Conservation (phyloP, 129 eudicot genomes). For the Gnaphalium uliginosum region DNA sequence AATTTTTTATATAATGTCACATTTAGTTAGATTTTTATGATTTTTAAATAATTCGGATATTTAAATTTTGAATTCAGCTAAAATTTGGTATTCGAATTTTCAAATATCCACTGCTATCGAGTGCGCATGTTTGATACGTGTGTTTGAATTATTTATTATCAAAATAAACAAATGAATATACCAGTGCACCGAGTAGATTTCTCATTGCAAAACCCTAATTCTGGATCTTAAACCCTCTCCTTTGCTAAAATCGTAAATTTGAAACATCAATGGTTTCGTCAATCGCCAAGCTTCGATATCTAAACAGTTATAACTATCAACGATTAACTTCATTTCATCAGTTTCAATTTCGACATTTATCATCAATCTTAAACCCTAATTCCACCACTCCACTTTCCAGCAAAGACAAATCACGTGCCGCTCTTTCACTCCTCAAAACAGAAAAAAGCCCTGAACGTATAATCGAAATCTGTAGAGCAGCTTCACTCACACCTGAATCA, state of each 20-base stretch:
- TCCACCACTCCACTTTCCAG: slow-evolving; percentile 48
- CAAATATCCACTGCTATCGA: too few species aligned
- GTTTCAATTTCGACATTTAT: slow-evolving; percentile 38
- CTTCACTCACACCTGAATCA: slow-evolving; percentile 61
- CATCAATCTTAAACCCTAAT: slow-evolving; percentile 53
- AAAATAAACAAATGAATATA: too few species aligned
- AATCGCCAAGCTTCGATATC: not conserved
- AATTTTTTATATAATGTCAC: too few species aligned
- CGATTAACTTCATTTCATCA: not conserved
- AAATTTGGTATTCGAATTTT: too few species aligned
- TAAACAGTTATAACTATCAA: not conserved
- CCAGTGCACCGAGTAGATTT: too few species aligned
- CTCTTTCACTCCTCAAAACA: slow-evolving; percentile 53
- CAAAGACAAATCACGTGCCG: slow-evolving; percentile 58
- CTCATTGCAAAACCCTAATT: slow-evolving; percentile 23
- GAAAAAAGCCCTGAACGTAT: slow-evolving; percentile 64
- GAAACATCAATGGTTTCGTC: slow-evolving; percentile 22
- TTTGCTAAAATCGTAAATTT: not conserved
- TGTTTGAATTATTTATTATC: too few species aligned
- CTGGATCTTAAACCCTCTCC: slow-evolving; percentile 1
- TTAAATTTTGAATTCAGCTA: too few species aligned
- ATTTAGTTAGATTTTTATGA: too few species aligned
- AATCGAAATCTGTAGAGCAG: slow-evolving; percentile 67
- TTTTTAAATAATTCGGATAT: too few species aligned
- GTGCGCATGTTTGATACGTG: too few species aligned